These are phyloP conservation scores for Xylaria sp. DNA, from an alignment of 2,329 filamentous ascomycete genomes.

Conservation along the genomic window DNA sequence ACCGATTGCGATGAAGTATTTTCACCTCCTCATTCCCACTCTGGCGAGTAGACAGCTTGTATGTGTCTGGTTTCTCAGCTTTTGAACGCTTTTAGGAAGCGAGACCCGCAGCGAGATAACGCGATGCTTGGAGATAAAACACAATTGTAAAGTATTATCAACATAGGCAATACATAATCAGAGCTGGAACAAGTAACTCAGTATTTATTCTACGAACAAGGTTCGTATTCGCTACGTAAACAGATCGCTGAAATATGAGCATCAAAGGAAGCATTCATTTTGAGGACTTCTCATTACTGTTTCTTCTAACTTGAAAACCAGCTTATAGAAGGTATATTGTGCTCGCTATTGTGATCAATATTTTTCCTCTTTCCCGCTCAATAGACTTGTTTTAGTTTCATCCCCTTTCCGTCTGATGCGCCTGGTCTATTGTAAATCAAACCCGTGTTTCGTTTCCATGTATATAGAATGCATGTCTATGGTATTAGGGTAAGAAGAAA, in stretches of 20 bases:
- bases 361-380: background rate
- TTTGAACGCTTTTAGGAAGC: background rate
- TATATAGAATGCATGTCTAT: slow-evolving; percentile 35
- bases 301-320: background rate
- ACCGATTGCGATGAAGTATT: slow-evolving; percentile 16
- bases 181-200: background rate
- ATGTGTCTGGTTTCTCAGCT: background rate
- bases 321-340: background rate
- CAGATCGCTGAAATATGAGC: background rate
- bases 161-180: slow-evolving; percentile 1
- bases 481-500: slow-evolving; percentile 18
- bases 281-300: background rate
- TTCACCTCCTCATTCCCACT: background rate
- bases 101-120: background rate
- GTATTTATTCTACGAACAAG: background rate
- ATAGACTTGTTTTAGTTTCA: background rate
- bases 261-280: background rate
- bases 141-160: background rate
- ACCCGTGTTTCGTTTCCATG: slow-evolving; percentile 20
- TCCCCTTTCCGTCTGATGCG: slow-evolving; percentile 8
- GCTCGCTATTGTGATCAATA: slow-evolving; percentile 2
- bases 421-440: slow-evolving; percentile 25
- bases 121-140: slow-evolving; percentile 24
- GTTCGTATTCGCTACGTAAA: background rate
- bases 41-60: slow-evolving; percentile 22